Percentiles rank a stretch among this genome's conserved stretches.
phyloP scores from a whole-genome alignment of 1,139 yeast genomes.

The Sugiyamaella japonica region DNA sequence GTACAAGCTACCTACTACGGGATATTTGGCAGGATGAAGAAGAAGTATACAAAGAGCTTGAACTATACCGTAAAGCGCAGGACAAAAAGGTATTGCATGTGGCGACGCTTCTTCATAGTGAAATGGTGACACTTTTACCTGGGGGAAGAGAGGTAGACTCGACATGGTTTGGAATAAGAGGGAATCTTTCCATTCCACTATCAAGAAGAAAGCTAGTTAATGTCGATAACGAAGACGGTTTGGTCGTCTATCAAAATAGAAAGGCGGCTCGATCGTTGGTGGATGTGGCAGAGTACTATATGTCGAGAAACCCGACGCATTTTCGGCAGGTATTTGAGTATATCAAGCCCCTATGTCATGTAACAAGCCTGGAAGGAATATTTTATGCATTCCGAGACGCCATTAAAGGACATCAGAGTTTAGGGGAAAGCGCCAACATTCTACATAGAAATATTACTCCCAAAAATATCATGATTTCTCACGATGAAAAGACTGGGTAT shows the following conservation, averaged over 20 bases:
- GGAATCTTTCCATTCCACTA: conserved; percentile 10
- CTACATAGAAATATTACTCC: conserved; percentile 17
- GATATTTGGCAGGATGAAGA: conserved; percentile 21
- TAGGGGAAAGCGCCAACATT: conserved; percentile 13
- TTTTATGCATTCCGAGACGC: conserved; percentile 18
- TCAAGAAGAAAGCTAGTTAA: conserved; percentile 13
- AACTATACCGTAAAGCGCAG: conserved; percentile 13
- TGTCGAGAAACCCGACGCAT: conserved; percentile 16
- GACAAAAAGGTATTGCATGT: background rate
- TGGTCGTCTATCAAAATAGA: conserved; percentile 4
- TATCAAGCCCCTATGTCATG: conserved; percentile 16
- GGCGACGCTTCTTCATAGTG: conserved; percentile 10
- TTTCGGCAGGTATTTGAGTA: conserved; percentile 15
- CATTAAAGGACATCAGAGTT: conserved; percentile 9
- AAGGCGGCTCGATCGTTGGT: conserved; percentile 13
- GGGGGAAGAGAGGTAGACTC: conserved; percentile 2
- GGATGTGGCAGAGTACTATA: conserved; percentile 1
- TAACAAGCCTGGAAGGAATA: conserved; percentile 7
- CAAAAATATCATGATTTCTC: conserved; percentile 16
- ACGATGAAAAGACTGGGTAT: conserved; percentile 15
- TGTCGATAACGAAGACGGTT: conserved; percentile 15
- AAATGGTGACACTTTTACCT: background rate
- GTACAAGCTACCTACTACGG: conserved; percentile 10
- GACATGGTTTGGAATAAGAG: conserved; percentile 17
- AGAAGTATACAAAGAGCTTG: conserved; percentile 13